Percentiles rank a stretch among this genome's conserved stretches.
Evolutionary conservation across 768 basidiomycete genomes (phyloP).

Genomic region (Macrocybe gigantea): DNA sequence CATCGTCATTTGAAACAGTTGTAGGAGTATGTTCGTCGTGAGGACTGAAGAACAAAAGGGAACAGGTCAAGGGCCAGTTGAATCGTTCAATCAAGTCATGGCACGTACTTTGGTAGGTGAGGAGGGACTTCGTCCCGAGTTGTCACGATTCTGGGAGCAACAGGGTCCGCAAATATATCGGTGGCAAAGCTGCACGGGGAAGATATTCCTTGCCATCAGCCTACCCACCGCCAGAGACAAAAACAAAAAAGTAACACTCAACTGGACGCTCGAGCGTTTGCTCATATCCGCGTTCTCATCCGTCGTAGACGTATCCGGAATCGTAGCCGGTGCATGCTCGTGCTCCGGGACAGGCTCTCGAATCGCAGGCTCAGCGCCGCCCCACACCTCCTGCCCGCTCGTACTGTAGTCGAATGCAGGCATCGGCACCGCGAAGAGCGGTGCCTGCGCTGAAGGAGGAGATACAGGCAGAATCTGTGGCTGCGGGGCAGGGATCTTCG

Average conservation of each 20-base stretch:
- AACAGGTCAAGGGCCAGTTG: too few species aligned
- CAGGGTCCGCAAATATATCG: constrained; percentile 30
- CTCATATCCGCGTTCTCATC: neutral
- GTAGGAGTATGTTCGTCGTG: too few species aligned
- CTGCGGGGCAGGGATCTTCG: constrained; percentile 1
- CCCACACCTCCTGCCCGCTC: constrained; percentile 13
- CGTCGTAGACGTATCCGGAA: too few species aligned
- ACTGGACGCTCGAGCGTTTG: constrained; percentile 9
- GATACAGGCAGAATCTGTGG: constrained; percentile 4
- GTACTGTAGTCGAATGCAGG: constrained; percentile 9
- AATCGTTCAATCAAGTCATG: neutral
- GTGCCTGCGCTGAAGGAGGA: neutral
- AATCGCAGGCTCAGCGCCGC: constrained; percentile 1
- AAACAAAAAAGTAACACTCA: neutral
- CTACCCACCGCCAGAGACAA: neutral
- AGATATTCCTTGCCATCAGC: neutral
- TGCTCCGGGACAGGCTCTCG: too few species aligned
- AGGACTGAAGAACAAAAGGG: too few species aligned
- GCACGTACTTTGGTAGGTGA: constrained; percentile 26
- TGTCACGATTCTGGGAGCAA: constrained; percentile 19
- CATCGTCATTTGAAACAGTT: constrained; percentile 15
- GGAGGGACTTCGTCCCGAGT: constrained; percentile 9
- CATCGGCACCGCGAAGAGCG: constrained; percentile 1
- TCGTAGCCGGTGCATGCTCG: too few species aligned
- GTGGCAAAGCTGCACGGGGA: constrained; percentile 9